phyloP scores from a whole-genome alignment of 306 rosid genomes.

The Pterocarpus macrocarpus region DNA sequence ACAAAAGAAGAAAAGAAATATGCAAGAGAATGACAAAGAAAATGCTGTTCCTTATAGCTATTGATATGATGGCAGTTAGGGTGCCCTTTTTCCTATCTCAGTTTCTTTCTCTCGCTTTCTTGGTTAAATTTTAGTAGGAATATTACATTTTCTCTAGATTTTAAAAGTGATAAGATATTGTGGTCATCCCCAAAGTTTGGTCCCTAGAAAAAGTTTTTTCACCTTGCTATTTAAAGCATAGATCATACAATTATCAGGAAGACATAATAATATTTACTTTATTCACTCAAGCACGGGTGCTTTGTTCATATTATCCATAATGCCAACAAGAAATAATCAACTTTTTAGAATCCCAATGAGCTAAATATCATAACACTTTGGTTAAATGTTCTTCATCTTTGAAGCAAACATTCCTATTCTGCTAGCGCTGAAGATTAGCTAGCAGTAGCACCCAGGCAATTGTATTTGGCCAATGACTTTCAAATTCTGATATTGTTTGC shows the following conservation, averaged over 20 bases:
- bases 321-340: conserved; percentile 7
- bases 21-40: conserved; percentile 5
- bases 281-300: conserved; percentile 17
- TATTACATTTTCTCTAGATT: not conserved
- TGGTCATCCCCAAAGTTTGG: not conserved
- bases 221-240: not conserved
- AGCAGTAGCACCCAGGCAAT: not conserved
- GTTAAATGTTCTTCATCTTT: conserved; percentile 1
- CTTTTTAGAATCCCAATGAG: conserved; percentile 22
- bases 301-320: conserved; percentile 37
- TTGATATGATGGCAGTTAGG: conserved; percentile 17
- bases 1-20: conserved; percentile 15
- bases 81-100: not conserved
- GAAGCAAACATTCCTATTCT: conserved; percentile 15
- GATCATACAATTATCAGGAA: conserved; percentile 5
- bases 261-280: conserved; percentile 38
- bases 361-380: conserved; percentile 13
- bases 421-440: not conserved
- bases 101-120: not conserved
- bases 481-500: conserved; percentile 17
- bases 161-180: not conserved
- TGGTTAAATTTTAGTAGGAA: not conserved
- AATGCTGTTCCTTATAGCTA: conserved; percentile 15
- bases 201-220: not conserved
- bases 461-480: not conserved